Base-by-base conservation (phyloP, 768 basidiomycete genomes). In the Favolaschia claudopus region DNA sequence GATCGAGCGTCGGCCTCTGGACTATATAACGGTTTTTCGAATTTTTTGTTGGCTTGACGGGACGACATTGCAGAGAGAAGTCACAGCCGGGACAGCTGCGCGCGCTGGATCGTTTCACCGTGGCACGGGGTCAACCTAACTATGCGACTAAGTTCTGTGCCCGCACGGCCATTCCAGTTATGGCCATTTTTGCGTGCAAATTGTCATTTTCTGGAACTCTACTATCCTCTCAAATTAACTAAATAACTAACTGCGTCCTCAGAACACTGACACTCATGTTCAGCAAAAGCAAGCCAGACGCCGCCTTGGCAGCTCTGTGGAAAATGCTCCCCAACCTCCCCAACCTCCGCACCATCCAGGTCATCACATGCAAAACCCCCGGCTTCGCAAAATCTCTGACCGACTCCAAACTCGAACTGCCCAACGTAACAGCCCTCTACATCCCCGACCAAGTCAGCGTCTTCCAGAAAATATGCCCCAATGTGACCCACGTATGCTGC, bases 311-410 rank as follows among this genome's bases (percentile, higher is more conserved):
- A 3, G 55, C 61, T 12, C 54, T 63, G 1, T 37, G 38, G 51
- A 42, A 31, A 5, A 57, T 63, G 55, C 56, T 63, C 7, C 56
- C 61, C 15, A 47, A 51, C 32, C 56, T 63, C 6, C 55, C 61
- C 6, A 63, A 63, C 13, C 40, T 63, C 17, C 61, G 56, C 44
- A 52, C 20, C 17, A 58, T 63, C n/a, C 55, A 63, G 24, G 50
- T 63, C 22, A 54, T 62, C 37, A 39, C 24, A 13, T 53, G 48
- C 55, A 58, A 43, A 14, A 62, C 43, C 0, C 55, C 56, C 2
- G 55, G 61, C 1, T 52, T 63, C 45, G 45, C 57, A 14, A 58
- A 47, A 19, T 55, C 60, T 13, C 12, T 62, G 20, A 12, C 37
- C 6, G 45, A 54, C 25, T 45, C 43, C 33, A 48, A 54, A 19